These are phyloP conservation scores for Tuber umbilicatum DNA, from an alignment of 495 filamentous ascomycete genomes.

Conservation along the genomic window DNA sequence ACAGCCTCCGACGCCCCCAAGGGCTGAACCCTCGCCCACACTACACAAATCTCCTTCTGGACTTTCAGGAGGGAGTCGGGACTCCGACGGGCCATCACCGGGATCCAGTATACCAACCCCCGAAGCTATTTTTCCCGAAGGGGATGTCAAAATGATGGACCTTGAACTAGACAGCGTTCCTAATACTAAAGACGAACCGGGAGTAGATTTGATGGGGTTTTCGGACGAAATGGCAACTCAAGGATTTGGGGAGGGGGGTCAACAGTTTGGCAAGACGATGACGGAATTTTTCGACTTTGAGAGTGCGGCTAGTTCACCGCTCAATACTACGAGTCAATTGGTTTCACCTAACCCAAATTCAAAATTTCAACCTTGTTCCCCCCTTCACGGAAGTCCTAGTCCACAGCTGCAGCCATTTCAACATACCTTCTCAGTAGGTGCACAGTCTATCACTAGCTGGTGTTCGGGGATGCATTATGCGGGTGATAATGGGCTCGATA, in stretches of 20 bases:
- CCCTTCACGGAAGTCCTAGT: not conserved
- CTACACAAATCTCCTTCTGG: not conserved
- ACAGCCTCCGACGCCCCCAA: not conserved
- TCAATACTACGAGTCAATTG: not conserved
- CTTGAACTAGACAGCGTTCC: not conserved
- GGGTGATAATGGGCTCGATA: not conserved
- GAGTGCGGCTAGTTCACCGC: not conserved
- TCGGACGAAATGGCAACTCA: not conserved
- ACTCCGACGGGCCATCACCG: not conserved
- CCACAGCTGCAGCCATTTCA: not conserved
- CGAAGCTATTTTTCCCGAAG: not conserved
- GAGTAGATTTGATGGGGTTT: not conserved
- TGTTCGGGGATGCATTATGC: not conserved
- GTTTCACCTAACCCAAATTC: not conserved
- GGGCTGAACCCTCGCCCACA: not conserved
- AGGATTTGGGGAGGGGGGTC: not conserved
- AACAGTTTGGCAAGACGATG: not conserved
- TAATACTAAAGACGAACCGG: not conserved
- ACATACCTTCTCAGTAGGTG: not conserved
- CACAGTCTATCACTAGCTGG: not conserved
- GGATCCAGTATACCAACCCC: slow-evolving; percentile 1
- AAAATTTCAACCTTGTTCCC: slow-evolving; percentile 1
- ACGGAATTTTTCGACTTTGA: not conserved
- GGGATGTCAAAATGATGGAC: slow-evolving; percentile 3
- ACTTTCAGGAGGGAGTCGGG: not conserved